phyloP scores from a whole-genome alignment of 2,329 filamentous ascomycete species.

The Cladophialophora psammophila region DNA sequence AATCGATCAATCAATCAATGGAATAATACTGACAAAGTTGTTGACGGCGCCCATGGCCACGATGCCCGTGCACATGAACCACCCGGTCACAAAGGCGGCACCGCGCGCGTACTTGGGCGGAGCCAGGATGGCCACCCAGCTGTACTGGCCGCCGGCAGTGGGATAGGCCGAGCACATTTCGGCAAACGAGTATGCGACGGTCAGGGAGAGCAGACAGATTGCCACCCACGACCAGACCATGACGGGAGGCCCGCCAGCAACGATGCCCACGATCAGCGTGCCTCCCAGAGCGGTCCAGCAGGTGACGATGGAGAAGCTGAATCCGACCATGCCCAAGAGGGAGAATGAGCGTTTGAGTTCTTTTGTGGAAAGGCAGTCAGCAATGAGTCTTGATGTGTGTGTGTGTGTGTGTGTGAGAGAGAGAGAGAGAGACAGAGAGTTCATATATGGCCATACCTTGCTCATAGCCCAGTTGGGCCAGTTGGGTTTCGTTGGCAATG shows the following conservation, averaged over 20 bases:
- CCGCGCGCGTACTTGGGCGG: constrained; percentile 56
- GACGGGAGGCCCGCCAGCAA: constrained; percentile 64
- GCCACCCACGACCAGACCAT: constrained; percentile 67
- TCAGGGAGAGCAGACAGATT: constrained; percentile 59
- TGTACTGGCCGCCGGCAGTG: constrained; percentile 57
- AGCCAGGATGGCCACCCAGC: constrained; percentile 61
- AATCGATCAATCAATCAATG: constrained; percentile 9
- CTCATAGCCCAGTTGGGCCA: constrained; percentile 51
- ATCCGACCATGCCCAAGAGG: constrained; percentile 65
- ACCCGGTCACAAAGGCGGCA: constrained; percentile 56
- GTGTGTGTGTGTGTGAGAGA: no score
- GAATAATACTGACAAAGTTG: constrained; percentile 39
- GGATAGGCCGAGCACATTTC: constrained; percentile 58
- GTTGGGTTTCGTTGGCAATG: constrained; percentile 45
- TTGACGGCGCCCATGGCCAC: constrained; percentile 39
- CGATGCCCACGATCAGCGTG: constrained; percentile 63
- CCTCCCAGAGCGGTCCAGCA: constrained; percentile 65
- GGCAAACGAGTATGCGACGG: constrained; percentile 65
- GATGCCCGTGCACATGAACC: constrained; percentile 59
- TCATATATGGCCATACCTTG: constrained; percentile 49
- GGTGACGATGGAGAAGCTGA: constrained; percentile 66
- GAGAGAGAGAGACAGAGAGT: neutral
- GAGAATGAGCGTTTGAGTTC: constrained; percentile 65
- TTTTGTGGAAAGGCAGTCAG: constrained; percentile 39
- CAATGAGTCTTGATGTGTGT: neutral